Percentiles rank a stretch among this genome's conserved stretches.
phyloP scores from a whole-genome alignment of 2,329 filamentous ascomycete species.

The Aspergillus tanneri region DNA sequence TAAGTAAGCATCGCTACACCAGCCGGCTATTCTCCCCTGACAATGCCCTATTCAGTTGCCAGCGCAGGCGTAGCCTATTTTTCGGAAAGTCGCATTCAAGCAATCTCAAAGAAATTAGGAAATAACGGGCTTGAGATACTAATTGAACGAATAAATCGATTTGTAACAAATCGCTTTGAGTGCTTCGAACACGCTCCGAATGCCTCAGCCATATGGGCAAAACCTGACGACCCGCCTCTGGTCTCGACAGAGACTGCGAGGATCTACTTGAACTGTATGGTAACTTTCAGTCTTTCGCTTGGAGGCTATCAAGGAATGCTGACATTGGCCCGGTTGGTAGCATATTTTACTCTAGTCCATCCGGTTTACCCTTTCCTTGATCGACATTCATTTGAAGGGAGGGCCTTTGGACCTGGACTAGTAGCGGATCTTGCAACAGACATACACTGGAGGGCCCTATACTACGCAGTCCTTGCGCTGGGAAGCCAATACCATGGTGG shows the following conservation, averaged over 20 bases:
- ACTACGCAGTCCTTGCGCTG: conserved; percentile 38
- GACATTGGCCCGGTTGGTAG: conserved; percentile 14
- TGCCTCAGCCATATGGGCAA: background rate
- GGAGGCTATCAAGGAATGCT: background rate
- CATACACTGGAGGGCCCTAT: conserved; percentile 47
- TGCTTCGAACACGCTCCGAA: background rate
- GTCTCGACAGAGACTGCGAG: background rate
- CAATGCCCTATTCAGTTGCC: background rate
- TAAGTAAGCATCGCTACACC: background rate
- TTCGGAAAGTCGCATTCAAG: background rate
- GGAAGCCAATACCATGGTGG: conserved; percentile 37
- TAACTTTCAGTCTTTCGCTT: background rate
- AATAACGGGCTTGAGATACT: background rate
- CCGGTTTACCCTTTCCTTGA: conserved; percentile 44
- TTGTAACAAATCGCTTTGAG: background rate
- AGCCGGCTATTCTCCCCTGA: background rate
- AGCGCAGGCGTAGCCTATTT: background rate
- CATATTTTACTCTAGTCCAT: conserved; percentile 43
- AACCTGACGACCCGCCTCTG: background rate
- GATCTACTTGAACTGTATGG: background rate
- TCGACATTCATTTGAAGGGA: conserved; percentile 33
- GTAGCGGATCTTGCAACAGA: conserved; percentile 53
- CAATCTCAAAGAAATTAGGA: background rate
- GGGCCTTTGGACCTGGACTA: conserved; percentile 48
- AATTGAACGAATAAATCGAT: background rate